Conservation (phyloP, 306 rosid genomes). For the Alnus rubra region DNA sequence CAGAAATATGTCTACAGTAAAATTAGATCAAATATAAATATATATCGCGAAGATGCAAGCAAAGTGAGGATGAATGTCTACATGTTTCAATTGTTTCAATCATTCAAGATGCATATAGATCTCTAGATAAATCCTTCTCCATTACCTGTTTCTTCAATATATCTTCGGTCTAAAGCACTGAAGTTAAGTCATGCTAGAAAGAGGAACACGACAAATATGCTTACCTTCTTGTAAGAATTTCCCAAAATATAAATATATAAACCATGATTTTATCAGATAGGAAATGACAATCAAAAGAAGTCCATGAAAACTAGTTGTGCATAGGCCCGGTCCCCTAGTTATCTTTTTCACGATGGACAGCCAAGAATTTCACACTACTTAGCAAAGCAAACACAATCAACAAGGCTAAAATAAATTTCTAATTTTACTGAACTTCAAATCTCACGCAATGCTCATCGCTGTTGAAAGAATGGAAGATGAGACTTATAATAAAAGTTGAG, state of each 20-base stretch:
- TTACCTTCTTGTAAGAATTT: not conserved
- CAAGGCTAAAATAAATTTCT: constrained; percentile 1
- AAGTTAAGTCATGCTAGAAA: not conserved
- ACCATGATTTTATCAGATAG: not conserved
- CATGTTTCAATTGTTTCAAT: not conserved
- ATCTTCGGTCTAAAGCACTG: not conserved
- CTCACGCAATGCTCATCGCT: not conserved
- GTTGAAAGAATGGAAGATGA: not conserved
- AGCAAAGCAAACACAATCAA: not conserved
- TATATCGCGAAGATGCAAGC: not conserved
- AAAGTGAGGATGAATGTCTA: not conserved
- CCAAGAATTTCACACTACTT: not conserved
- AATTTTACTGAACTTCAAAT: not conserved
- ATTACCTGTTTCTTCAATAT: not conserved
- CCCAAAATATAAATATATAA: too few relatives aligned
- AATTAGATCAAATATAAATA: not conserved
- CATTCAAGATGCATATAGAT: not conserved
- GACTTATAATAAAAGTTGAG: constrained; percentile 8
- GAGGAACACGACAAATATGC: not conserved
- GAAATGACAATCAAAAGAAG: not conserved
- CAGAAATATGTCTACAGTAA: not conserved
- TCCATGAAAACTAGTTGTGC: not conserved
- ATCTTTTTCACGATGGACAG: not conserved
- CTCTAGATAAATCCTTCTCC: not conserved
- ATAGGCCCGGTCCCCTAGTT: not conserved